phyloP scores from a whole-genome alignment of 169 alveolate genomes.

The Eimeria praecox region DNA sequence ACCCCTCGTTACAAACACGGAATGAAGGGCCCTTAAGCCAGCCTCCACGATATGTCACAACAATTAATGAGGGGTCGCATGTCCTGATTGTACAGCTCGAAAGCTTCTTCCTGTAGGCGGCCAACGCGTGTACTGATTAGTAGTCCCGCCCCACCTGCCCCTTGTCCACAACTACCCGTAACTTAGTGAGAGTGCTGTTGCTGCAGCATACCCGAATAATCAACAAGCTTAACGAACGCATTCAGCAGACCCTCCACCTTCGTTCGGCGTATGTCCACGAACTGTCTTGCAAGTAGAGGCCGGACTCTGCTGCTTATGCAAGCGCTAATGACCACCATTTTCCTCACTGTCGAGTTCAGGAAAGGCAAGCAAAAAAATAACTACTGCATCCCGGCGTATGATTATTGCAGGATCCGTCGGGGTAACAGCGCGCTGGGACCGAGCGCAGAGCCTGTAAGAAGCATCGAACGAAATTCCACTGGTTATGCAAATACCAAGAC shows the following conservation, averaged over 20 bases:
- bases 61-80: neutral
- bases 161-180: neutral
- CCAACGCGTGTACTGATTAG: neutral
- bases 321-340: slow-evolving; percentile 91
- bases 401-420: neutral
- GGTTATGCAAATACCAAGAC: neutral
- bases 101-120: neutral
- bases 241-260: slow-evolving; percentile 91
- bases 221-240: slow-evolving; percentile 87
- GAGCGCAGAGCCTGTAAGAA: neutral
- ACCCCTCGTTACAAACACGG: neutral
- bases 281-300: slow-evolving; percentile 93
- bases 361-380: neutral
- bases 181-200: neutral
- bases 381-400: slow-evolving; percentile 49
- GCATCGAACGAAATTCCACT: neutral
- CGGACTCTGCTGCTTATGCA: slow-evolving; percentile 89
- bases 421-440: neutral
- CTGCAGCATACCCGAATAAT: slow-evolving; percentile 76
- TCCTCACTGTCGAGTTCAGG: neutral
- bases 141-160: neutral
- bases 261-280: slow-evolving; percentile 92
- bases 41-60: neutral
- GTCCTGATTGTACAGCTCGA: neutral
- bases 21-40: neutral